A percentile compares a stretch with the other conserved stretches of the same genome.
These are phyloP conservation scores for Echria macrotheca DNA, from an alignment of 495 filamentous ascomycete genomes.

Conservation along the genomic window DNA sequence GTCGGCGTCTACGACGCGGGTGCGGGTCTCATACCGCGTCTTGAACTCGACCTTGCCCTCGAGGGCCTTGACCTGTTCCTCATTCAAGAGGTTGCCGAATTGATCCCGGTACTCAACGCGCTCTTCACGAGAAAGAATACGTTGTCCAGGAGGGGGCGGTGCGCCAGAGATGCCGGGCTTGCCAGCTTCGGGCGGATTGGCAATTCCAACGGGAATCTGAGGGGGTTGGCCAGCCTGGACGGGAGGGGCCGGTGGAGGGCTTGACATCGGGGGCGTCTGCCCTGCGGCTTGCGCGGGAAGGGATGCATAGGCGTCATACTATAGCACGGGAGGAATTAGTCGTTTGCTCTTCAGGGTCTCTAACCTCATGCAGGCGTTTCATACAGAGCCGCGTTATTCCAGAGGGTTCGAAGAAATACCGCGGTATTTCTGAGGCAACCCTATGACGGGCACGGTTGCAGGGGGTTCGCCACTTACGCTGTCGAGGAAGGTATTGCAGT, in stretches of 20 bases:
- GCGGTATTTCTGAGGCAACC: slow-evolving; percentile 25
- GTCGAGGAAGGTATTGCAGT: slow-evolving; percentile 87
- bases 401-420: too few relatives aligned
- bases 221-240: slow-evolving; percentile 17
- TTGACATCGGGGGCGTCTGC: slow-evolving; percentile 27
- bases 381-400: too few relatives aligned
- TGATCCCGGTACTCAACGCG: slow-evolving; percentile 93
- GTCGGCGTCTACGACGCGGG: slow-evolving; percentile 69
- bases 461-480: slow-evolving; percentile 60
- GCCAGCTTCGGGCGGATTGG: slow-evolving; percentile 14
- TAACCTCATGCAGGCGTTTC: too few relatives aligned
- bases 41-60: slow-evolving; percentile 90
- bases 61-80: slow-evolving; percentile 75
- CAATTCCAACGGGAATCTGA: slow-evolving; percentile 14
- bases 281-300: slow-evolving; percentile 27
- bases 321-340: too few relatives aligned
- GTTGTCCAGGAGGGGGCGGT: slow-evolving; percentile 41
- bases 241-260: slow-evolving; percentile 10
- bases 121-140: slow-evolving; percentile 65
- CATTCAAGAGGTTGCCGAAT: slow-evolving; percentile 79
- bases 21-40: slow-evolving; percentile 88
- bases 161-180: slow-evolving; percentile 37
- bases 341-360: too few relatives aligned
- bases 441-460: slow-evolving; percentile 30
- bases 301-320: slow-evolving; percentile 41